These are phyloP conservation scores for Kluyveromyces wickerhamii DNA, from an alignment of 805 yeast genomes.

Conservation along the genomic window DNA sequence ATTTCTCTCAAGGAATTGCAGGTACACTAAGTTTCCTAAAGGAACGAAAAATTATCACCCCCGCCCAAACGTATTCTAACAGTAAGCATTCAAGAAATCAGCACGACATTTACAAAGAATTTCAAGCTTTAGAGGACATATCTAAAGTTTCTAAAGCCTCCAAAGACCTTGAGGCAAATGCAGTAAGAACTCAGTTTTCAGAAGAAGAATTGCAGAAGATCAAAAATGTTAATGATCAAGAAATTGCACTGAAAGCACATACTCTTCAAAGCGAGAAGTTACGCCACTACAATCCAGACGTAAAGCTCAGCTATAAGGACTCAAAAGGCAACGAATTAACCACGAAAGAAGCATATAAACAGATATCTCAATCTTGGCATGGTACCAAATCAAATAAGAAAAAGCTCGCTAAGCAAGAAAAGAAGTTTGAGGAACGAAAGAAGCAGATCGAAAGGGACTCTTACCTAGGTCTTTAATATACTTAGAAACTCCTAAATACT, in stretches of 20 bases:
- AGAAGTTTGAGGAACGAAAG: slow-evolving; percentile 19
- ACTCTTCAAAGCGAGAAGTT: slow-evolving; percentile 27
- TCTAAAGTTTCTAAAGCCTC: not conserved
- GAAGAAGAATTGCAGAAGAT: slow-evolving; percentile 25
- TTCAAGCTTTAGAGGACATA: not conserved
- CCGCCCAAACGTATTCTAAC: slow-evolving; percentile 7
- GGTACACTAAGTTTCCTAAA: slow-evolving; percentile 21
- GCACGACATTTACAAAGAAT: not conserved
- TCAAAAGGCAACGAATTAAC: slow-evolving; percentile 50
- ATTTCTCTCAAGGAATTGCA: slow-evolving; percentile 26
- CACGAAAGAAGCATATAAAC: slow-evolving; percentile 69
- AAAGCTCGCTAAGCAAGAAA: slow-evolving; percentile 18
- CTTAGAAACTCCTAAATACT: no score
- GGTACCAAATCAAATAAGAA: slow-evolving; percentile 37
- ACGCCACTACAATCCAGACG: slow-evolving; percentile 35
- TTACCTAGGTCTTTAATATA: not conserved
- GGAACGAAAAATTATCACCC: slow-evolving; percentile 9
- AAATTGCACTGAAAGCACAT: slow-evolving; percentile 20
- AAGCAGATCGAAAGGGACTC: slow-evolving; percentile 27
- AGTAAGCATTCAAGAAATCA: no score
- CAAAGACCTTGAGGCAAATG: not conserved
- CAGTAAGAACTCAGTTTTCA: slow-evolving; percentile 9
- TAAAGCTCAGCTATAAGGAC: slow-evolving; percentile 51
- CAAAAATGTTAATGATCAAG: slow-evolving; percentile 17
- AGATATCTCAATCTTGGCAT: slow-evolving; percentile 70